Evolutionary conservation across 2,329 filamentous ascomycete genomes (phyloP), one percentile per base, ranked within the genome.

Genomic region (Elsinoe perseae): DNA sequence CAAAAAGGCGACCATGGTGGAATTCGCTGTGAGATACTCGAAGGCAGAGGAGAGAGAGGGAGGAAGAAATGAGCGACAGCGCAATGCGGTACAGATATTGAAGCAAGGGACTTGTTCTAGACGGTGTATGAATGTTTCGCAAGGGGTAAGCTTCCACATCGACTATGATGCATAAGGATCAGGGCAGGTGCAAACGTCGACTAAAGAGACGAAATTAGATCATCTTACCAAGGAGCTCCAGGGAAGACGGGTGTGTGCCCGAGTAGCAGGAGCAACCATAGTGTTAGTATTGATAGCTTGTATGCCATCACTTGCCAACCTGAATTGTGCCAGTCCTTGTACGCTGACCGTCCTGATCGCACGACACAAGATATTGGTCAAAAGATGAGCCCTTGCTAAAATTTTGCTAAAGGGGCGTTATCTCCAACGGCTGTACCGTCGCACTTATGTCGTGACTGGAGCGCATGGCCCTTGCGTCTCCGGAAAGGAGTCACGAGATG

Each of bases 181-280:
- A 9, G 32, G 32, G 32, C 32, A 36, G 32, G 32, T 36, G 32
- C 25, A 52, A 52, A 34, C 28, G 28, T 36, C 28, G 28, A 38
- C n/a, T n/a, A n/a, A n/a, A n/a, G n/a, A 38, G 20, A 34, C 28
- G 18, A 52, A 28, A 38, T 52, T 52, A 38, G 48, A 38, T 52
- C 48, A 52, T 52, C 48, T 52, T 38, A 52, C 16, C 48, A 20
- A n/a, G n/a, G n/a, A n/a, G n/a, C n/a, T n/a, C n/a, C n/a, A n/a
- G n/a, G n/a, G n/a, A n/a, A n/a, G n/a, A n/a, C n/a, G n/a, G n/a
- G n/a, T n/a, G n/a, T n/a, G n/a, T n/a, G n/a, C n/a, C n/a, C n/a
- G n/a, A n/a, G n/a, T n/a, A n/a, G n/a, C n/a, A n/a, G n/a, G n/a
- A n/a, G n/a, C n/a, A n/a, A n/a, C n/a, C n/a, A n/a, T n/a, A n/a